Evolutionary conservation across 768 basidiomycete species (phyloP).

Genomic region (Chalciporus sphaerocephalus): DNA sequence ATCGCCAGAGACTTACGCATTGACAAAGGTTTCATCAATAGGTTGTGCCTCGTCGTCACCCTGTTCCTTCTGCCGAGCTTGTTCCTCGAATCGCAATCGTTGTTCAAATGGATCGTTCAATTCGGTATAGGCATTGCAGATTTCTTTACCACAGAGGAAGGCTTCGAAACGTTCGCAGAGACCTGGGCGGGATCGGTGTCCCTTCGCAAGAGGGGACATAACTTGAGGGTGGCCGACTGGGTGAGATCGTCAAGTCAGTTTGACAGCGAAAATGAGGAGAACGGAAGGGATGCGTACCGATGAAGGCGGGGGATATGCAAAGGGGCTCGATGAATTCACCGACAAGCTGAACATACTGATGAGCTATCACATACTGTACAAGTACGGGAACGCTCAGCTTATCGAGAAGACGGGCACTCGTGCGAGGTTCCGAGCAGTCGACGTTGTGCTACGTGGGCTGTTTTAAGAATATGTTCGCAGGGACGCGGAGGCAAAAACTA

Average conservation of each 20-base stretch:
- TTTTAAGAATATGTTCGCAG: background rate
- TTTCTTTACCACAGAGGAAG: constrained; percentile 97
- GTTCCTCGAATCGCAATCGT: constrained; percentile 91
- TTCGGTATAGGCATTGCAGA: constrained; percentile 99
- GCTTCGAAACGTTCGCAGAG: constrained; percentile 98
- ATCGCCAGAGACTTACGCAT: constrained; percentile 67
- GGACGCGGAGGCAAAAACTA: constrained; percentile 21
- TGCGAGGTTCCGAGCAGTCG: constrained; percentile 93
- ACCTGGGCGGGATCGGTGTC: constrained; percentile 94
- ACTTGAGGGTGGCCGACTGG: constrained; percentile 96
- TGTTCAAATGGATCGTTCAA: constrained; percentile 99
- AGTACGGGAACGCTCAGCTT: constrained; percentile 56
- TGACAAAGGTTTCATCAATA: constrained; percentile 91
- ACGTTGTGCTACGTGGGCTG: constrained; percentile 70
- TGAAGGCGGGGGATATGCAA: constrained; percentile 95
- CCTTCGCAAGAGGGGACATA: constrained; percentile 99
- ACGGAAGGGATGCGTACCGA: constrained; percentile 46
- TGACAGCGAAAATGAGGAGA: background rate
- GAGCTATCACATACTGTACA: background rate
- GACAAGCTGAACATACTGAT: constrained; percentile 60
- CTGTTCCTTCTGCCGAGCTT: constrained; percentile 88
- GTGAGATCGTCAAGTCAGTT: constrained; percentile 4
- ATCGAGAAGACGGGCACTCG: constrained; percentile 91
- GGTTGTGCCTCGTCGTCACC: constrained; percentile 99
- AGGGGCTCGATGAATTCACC: constrained; percentile 97